Conservation (phyloP, 768 basidiomycete genomes). For the Pulveroboletus ravenelii region DNA sequence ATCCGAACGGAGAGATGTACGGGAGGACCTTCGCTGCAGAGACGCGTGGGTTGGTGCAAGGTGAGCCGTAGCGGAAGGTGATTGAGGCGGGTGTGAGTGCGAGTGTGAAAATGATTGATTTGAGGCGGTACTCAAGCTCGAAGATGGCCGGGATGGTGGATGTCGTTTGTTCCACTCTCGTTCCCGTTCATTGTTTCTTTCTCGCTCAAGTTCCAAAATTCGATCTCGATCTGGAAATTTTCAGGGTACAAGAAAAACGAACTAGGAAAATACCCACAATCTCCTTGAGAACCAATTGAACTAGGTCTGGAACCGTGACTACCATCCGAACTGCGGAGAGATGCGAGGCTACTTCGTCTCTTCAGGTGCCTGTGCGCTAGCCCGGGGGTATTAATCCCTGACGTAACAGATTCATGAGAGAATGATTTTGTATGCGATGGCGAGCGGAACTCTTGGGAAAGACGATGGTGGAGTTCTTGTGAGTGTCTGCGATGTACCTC, state of each 20-base stretch:
- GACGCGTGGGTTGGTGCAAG: constrained; percentile 29
- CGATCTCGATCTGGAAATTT: constrained; percentile 41
- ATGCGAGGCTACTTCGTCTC: constrained; percentile 37
- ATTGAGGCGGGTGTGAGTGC: constrained; percentile 35
- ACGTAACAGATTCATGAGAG: constrained; percentile 14
- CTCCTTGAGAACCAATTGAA: constrained; percentile 46
- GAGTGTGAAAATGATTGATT: constrained; percentile 32
- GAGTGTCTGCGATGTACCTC: constrained; percentile 25
- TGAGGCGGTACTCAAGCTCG: constrained; percentile 39
- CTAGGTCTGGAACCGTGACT: constrained; percentile 39
- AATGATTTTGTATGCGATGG: constrained; percentile 20
- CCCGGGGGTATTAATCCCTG: constrained; percentile 7
- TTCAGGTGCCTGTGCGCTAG: constrained; percentile 9
- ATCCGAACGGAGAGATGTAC: constrained; percentile 32
- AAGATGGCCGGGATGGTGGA: constrained; percentile 38
- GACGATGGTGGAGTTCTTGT: constrained; percentile 24
- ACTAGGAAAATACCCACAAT: constrained; percentile 37
- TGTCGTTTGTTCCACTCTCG: constrained; percentile 52
- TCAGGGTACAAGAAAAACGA: not conserved
- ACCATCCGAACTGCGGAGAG: constrained; percentile 41
- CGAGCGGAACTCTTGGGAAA: constrained; percentile 27
- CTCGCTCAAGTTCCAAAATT: constrained; percentile 38
- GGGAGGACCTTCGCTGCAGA: constrained; percentile 33
- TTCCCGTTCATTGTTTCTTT: constrained; percentile 46
- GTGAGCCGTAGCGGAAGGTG: constrained; percentile 37